Evolutionary conservation across 2,329 filamentous ascomycete species (phyloP), one percentile per base, ranked within the genome.

Genomic region (Ascochyta rabiei): DNA sequence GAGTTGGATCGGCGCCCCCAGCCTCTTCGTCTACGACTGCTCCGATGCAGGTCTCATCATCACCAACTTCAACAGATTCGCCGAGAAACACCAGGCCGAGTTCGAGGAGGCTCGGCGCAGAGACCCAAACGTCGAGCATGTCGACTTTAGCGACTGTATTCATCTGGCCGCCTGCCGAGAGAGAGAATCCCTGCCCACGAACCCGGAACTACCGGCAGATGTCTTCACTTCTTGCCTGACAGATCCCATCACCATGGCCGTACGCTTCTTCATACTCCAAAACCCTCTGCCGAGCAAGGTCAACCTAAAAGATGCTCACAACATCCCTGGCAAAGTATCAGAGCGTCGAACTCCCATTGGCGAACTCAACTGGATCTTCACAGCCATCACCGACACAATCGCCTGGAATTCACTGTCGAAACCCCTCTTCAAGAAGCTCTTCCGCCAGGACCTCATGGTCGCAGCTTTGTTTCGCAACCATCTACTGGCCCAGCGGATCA

Each of bases 281-380:
- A 97, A 97, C 58, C 92, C 92, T 1, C 75, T 89, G 2, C 82
- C 82, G 5, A 83, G 78, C 15, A 85, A 84, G 35, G 79, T 96
- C 51, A 88, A 86, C 2, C 85, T 93, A 4, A 90, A 95, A 57
- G 86, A 93, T 64, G 93, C 93, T 37, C 89, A 91, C 74, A 90
- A 91, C 68, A 89, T 99, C 16, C 93, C 93, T 2, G 95, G 95
- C 30, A 88, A 92, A 59, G 84, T 98, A 37, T 93, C 96, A 70
- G 95, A 99, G 76, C 85, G 95, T 56, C 84, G 95, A 69, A 98
- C 95, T 44, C 95, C 95, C 8, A 83, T 99, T 30, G 95, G 95
- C 59, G 95, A 99, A 77, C 81, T 99, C 13, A 99, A 99, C 70
- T 99, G 95, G 95, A 99, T 99, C 31, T 98, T 99, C 71, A 99